Percentiles rank a stretch among this genome's conserved stretches.
Conservation (phyloP, 495 filamentous ascomycete species). For the Penicillium macrosclerotiorum region DNA sequence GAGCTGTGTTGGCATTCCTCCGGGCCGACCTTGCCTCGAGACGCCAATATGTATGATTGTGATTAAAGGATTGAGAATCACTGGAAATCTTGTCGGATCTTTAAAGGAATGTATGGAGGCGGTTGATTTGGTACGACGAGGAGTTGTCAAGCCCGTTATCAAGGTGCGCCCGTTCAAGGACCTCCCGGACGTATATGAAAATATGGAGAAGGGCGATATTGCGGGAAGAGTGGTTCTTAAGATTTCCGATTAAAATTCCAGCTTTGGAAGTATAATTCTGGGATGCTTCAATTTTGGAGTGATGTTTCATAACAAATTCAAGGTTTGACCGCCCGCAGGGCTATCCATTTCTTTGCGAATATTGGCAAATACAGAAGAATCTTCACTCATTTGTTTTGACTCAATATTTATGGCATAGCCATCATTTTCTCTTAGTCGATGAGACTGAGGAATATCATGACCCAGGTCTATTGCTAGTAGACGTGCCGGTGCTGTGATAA, state of each 20-base stretch:
- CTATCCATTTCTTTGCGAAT: too few relatives aligned
- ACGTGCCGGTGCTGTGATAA: slow-evolving; percentile 26
- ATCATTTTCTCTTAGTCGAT: too few relatives aligned
- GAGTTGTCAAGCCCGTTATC: slow-evolving; percentile 46
- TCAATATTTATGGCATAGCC: too few relatives aligned
- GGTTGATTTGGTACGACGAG: slow-evolving; percentile 44
- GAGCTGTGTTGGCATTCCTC: slow-evolving; percentile 50
- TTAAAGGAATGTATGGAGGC: slow-evolving; percentile 53
- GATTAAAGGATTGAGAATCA: slow-evolving; percentile 47
- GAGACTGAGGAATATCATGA: too few relatives aligned
- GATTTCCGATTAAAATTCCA: slow-evolving; percentile 28
- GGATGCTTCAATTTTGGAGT: too few relatives aligned
- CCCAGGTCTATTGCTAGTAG: too few relatives aligned
- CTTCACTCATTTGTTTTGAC: too few relatives aligned
- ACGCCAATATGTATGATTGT: slow-evolving; percentile 48
- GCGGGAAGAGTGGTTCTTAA: slow-evolving; percentile 38
- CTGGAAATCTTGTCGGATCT: slow-evolving; percentile 47
- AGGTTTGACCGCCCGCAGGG: too few relatives aligned
- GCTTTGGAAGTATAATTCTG: too few relatives aligned
- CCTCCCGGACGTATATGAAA: slow-evolving; percentile 42
- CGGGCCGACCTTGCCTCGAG: slow-evolving; percentile 40
- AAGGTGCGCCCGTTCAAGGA: slow-evolving; percentile 45
- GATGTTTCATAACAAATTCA: too few relatives aligned
- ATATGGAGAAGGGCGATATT: slow-evolving; percentile 48
- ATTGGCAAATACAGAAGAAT: too few relatives aligned